These are phyloP conservation scores for Penicillium parvum DNA, from an alignment of 495 filamentous ascomycete genomes.

Conservation along the genomic window DNA sequence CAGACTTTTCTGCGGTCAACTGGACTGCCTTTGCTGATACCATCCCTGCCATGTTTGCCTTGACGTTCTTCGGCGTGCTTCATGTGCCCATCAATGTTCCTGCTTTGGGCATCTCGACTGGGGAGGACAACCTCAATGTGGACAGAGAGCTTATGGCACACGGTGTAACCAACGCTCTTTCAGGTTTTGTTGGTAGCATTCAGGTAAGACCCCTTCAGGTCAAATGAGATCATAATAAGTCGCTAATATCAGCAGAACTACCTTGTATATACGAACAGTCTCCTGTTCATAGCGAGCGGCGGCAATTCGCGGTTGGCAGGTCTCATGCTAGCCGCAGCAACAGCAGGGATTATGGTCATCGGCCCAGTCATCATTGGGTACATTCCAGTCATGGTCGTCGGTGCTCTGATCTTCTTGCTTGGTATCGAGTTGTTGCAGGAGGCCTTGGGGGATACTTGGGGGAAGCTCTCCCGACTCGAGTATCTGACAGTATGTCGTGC, in stretches of 20 bases:
- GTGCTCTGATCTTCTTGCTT: slow-evolving; percentile 86
- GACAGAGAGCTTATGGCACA: slow-evolving; percentile 91
- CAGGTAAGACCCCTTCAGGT: slow-evolving; percentile 49
- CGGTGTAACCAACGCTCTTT: slow-evolving; percentile 87
- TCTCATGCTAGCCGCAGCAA: slow-evolving; percentile 75
- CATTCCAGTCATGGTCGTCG: slow-evolving; percentile 96
- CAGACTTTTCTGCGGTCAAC: slow-evolving; percentile 69
- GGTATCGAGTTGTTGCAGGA: slow-evolving; percentile 87
- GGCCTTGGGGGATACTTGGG: slow-evolving; percentile 81
- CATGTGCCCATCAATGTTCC: slow-evolving; percentile 98
- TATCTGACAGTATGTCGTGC: slow-evolving; percentile 68
- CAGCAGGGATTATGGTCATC: slow-evolving; percentile 72
- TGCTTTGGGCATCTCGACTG: slow-evolving; percentile 78
- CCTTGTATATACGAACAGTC: slow-evolving; percentile 91
- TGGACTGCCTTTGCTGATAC: slow-evolving; percentile 76
- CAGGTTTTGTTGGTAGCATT: slow-evolving; percentile 80
- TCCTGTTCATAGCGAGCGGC: slow-evolving; percentile 90
- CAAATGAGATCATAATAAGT: not conserved
- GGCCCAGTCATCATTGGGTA: slow-evolving; percentile 86
- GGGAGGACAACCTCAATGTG: slow-evolving; percentile 86
- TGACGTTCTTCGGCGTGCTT: slow-evolving; percentile 95
- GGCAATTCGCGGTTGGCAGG: slow-evolving; percentile 83
- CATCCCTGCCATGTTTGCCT: slow-evolving; percentile 90
- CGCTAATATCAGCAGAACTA: slow-evolving; percentile 60
- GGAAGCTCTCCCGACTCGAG: slow-evolving; percentile 77